These are phyloP conservation scores for Graphilbum fragrans DNA, from an alignment of 2,329 filamentous ascomycete species.

Conservation along the genomic window DNA sequence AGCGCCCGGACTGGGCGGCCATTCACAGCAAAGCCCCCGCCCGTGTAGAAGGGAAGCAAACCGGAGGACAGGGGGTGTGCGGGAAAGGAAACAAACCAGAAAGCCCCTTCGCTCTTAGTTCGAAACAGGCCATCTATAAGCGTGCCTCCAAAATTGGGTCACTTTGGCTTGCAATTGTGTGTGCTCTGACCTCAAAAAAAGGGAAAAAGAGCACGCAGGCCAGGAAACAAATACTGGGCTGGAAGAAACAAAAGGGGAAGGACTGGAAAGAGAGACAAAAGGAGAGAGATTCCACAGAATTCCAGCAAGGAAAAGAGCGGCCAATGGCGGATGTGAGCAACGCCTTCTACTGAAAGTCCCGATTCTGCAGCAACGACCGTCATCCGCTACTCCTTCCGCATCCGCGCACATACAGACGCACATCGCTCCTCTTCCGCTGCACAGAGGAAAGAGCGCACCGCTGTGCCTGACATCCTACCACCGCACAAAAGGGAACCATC, in stretches of 20 bases:
- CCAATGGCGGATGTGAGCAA: neutral
- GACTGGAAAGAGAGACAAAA: neutral
- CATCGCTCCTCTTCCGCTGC: neutral
- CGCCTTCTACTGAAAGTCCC: neutral
- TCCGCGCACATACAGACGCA: neutral
- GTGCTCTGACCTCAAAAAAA: neutral
- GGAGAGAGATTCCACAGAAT: neutral
- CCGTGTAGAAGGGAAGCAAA: neutral
- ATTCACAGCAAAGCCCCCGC: too few relatives aligned
- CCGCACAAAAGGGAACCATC: too few relatives aligned
- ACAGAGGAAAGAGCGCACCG: too few relatives aligned
- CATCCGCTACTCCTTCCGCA: neutral
- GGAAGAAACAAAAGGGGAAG: neutral
- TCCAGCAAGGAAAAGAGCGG: neutral
- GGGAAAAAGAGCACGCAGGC: neutral
- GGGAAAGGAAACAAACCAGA: neutral
- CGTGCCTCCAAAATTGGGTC: too few relatives aligned
- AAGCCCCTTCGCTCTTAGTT: neutral
- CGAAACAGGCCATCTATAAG: neutral
- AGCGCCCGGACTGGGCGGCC: too few relatives aligned
- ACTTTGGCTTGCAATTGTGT: neutral
- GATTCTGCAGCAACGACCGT: neutral
- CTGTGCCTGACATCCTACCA: too few relatives aligned
- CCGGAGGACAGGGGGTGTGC: too few relatives aligned
- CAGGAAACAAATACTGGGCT: neutral